Base-by-base conservation (phyloP, 2,329 filamentous ascomycete species). In the Hypoxylon sp. region DNA sequence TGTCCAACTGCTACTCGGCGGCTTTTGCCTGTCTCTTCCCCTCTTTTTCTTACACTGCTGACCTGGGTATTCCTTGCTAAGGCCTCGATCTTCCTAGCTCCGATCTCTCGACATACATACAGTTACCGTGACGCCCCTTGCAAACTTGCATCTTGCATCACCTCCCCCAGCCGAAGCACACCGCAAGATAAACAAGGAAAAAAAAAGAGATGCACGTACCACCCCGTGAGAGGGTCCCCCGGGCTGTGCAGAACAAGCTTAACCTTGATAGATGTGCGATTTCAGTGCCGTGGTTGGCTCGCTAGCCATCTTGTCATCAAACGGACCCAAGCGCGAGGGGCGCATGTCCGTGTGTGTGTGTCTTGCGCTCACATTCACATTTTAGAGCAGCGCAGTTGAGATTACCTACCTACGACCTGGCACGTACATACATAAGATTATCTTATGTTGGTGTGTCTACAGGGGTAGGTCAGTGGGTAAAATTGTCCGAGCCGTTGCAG, bases 401-500 rank as follows among this genome's bases (percentile, higher is more conserved):
- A 70, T 70, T 70, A 58, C 64, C 67, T 70, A 62, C 60, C 64
- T 50, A 53, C 52, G 35, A 48, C 59, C 32, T 63, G 54, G 39
- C 39, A 44, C 39, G 39, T 21, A 44, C 39, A 21, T 44, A 67
- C 56, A 58, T 58, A 54, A 60, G 58, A 68, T 70, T 68, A 66
- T 68, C 68, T 70, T 68, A 68, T 61, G 62, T 66, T 51, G 63
- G 48, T 50, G 24, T 47, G 52, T 55, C 50, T 62, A 48, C 66
- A 65, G 66, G 68, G 67, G 61, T 65, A 44, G 37, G 61, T 42
- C 63, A 69, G 50, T 71, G 67, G 69, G 63, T 65, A 69, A 71
- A 72, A 70, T 70, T 72, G 68, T 72, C 70, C 70, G 70, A 72
- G 70, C 62, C 70, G 70, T 67, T 72, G 70, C 70, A 72, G 70